A percentile compares a stretch with the other conserved stretches of the same genome.
These are phyloP conservation scores for Thermoascus crustaceus DNA, from an alignment of 2,329 filamentous ascomycete species.

Conservation along the genomic window DNA sequence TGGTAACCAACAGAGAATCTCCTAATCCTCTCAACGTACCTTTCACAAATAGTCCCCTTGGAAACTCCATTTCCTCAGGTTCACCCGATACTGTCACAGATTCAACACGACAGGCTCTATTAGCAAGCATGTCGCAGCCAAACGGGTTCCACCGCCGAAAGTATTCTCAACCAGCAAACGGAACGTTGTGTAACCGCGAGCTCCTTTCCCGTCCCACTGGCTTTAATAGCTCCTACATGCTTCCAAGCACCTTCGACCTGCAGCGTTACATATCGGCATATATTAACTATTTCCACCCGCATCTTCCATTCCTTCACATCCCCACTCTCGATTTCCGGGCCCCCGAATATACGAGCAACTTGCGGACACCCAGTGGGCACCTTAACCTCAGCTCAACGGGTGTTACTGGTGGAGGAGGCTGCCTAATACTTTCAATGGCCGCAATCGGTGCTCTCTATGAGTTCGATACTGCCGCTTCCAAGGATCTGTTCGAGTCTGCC, in stretches of 20 bases:
- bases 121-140: constrained; percentile 54
- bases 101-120: constrained; percentile 54
- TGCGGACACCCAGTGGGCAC: constrained; percentile 49
- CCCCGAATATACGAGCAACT: constrained; percentile 53
- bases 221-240: constrained; percentile 40
- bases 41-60: constrained; percentile 52
- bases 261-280: constrained; percentile 88
- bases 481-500: constrained; percentile 80
- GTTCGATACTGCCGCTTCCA: constrained; percentile 68
- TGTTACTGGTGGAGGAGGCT: constrained; percentile 70
- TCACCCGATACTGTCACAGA: constrained; percentile 60
- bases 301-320: constrained; percentile 89
- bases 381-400: constrained; percentile 46
- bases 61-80: constrained; percentile 52
- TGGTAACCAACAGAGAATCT: constrained; percentile 36
- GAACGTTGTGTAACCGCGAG: constrained; percentile 36
- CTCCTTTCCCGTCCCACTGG: constrained; percentile 25
- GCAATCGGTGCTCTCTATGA: constrained; percentile 85
- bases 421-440: constrained; percentile 78
- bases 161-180: constrained; percentile 51
- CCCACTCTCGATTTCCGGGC: constrained; percentile 86
- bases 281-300: constrained; percentile 85
- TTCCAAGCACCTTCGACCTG: constrained; percentile 77
- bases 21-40: constrained; percentile 41
- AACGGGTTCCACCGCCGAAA: constrained; percentile 50